Percentiles rank a stretch among this genome's conserved stretches.
phyloP scores from a whole-genome alignment of 2,329 filamentous ascomycete genomes.

The Colletotrichum viniferum region DNA sequence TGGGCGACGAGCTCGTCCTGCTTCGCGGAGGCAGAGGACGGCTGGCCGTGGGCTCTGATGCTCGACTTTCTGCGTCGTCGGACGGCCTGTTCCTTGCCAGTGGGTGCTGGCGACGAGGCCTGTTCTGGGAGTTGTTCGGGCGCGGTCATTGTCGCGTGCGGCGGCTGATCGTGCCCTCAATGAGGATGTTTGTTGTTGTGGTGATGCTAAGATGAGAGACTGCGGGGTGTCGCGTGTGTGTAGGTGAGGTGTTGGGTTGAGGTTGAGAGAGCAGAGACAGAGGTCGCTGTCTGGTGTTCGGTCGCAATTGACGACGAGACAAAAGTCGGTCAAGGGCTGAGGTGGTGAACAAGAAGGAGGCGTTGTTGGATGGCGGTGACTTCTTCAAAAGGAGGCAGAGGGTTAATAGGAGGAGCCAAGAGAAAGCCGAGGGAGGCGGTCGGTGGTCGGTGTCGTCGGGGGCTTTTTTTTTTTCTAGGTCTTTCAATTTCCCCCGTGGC shows the following conservation, averaged over 20 bases:
- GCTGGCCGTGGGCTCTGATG: slow-evolving; percentile 12
- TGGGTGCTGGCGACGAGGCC: neutral
- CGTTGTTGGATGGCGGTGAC: neutral
- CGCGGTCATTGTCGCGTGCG: slow-evolving; percentile 9
- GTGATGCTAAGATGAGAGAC: neutral
- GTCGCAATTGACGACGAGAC: neutral
- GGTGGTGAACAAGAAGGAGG: neutral
- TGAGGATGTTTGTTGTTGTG: neutral
- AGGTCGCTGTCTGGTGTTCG: neutral
- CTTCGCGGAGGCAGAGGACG: neutral
- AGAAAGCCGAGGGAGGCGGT: neutral
- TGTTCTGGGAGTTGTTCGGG: slow-evolving; percentile 9
- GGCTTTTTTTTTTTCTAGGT: slow-evolving; percentile 12
- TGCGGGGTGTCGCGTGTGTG: neutral
- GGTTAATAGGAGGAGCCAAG: neutral
- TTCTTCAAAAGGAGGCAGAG: neutral
- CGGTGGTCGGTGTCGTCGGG: slow-evolving; percentile 8
- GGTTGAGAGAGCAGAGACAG: neutral
- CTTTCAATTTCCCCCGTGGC: slow-evolving; percentile 14
- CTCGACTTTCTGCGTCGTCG: slow-evolving; percentile 21
- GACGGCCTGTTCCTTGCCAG: slow-evolving; percentile 9
- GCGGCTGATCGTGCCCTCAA: neutral
- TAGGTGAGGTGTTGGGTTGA: neutral
- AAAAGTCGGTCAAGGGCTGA: neutral
- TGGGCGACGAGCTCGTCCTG: slow-evolving; percentile 19